A percentile compares a stretch with the other conserved stretches of the same genome.
phyloP scores from a whole-genome alignment of 768 basidiomycete genomes.

The Nidula microcarpa region DNA sequence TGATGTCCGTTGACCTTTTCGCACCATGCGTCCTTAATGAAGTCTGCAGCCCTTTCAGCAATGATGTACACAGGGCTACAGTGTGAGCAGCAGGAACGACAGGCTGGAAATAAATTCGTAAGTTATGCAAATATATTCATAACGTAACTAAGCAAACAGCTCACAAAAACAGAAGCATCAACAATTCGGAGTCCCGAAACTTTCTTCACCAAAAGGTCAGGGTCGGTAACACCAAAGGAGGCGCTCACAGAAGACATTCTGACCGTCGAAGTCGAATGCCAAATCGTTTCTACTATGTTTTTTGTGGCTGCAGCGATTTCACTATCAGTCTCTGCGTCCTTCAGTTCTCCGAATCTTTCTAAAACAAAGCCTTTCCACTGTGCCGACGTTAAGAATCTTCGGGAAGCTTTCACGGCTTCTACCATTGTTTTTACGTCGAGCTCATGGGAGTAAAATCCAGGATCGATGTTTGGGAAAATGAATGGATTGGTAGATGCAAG shows the following conservation, averaged over 20 bases:
- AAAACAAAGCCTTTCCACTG: conserved; percentile 12
- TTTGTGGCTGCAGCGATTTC: conserved; percentile 11
- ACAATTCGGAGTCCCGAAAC: conserved; percentile 23
- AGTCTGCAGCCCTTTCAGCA: background rate
- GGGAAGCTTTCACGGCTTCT: conserved; percentile 11
- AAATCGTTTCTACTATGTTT: conserved; percentile 6
- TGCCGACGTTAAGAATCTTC: conserved; percentile 10
- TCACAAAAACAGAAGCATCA: conserved; percentile 23
- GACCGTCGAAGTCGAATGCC: conserved; percentile 1
- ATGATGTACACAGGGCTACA: background rate
- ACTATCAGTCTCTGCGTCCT: background rate
- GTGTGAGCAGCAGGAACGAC: background rate
- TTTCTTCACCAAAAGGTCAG: conserved; percentile 21
- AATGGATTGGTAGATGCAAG: conserved; percentile 38
- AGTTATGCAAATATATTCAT: background rate
- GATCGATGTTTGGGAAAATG: conserved; percentile 39
- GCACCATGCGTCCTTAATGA: background rate
- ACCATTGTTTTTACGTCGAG: conserved; percentile 17
- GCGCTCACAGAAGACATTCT: conserved; percentile 13
- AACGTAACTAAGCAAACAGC: background rate
- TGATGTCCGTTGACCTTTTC: no score
- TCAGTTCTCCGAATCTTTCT: background rate
- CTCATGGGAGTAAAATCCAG: conserved; percentile 27
- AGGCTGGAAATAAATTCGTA: background rate
- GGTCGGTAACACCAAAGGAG: conserved; percentile 20